Percentiles rank a stretch among this genome's conserved stretches.
These are phyloP conservation scores for Kodamaea arcana DNA, from an alignment of 1,139 yeast species.

Conservation along the genomic window DNA sequence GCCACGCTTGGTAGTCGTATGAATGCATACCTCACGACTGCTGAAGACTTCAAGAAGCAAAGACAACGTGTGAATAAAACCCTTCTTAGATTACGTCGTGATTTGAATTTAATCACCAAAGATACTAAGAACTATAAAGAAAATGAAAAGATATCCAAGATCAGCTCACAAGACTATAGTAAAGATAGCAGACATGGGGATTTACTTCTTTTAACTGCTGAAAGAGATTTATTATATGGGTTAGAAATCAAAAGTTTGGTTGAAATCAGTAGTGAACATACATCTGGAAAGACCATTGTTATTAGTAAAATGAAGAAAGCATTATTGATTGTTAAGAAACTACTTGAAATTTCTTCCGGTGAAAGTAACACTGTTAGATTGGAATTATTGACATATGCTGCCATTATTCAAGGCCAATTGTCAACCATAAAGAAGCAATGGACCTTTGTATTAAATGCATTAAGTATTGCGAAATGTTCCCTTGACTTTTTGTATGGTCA, in stretches of 20 bases:
- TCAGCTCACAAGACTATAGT: constrained; percentile 44
- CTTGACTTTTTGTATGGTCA: constrained; percentile 45
- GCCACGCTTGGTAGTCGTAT: constrained; percentile 46
- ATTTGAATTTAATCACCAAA: constrained; percentile 51
- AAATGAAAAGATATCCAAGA: constrained; percentile 40
- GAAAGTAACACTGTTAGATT: constrained; percentile 30
- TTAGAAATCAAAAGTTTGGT: constrained; percentile 56
- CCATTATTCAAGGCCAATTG: constrained; percentile 57
- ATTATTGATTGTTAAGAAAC: constrained; percentile 36
- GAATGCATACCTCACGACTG: constrained; percentile 46
- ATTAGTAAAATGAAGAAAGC: constrained; percentile 69
- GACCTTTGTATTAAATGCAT: constrained; percentile 47
- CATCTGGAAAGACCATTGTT: constrained; percentile 46
- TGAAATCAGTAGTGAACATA: constrained; percentile 46
- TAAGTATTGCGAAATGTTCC: constrained; percentile 59
- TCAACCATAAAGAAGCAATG: constrained; percentile 59
- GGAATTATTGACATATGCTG: constrained; percentile 59
- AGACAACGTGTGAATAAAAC: constrained; percentile 44
- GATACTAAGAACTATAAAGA: constrained; percentile 53
- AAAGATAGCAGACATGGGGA: constrained; percentile 44
- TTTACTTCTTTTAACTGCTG: constrained; percentile 54
- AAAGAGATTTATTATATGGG: constrained; percentile 66
- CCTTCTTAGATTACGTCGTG: constrained; percentile 54
- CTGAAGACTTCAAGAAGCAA: constrained; percentile 50
- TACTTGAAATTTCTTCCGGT: constrained; percentile 41